A percentile compares a stretch with the other conserved stretches of the same genome.
phyloP scores from a whole-genome alignment of 1,284 basidiomycete species.

The Somion occarium region DNA sequence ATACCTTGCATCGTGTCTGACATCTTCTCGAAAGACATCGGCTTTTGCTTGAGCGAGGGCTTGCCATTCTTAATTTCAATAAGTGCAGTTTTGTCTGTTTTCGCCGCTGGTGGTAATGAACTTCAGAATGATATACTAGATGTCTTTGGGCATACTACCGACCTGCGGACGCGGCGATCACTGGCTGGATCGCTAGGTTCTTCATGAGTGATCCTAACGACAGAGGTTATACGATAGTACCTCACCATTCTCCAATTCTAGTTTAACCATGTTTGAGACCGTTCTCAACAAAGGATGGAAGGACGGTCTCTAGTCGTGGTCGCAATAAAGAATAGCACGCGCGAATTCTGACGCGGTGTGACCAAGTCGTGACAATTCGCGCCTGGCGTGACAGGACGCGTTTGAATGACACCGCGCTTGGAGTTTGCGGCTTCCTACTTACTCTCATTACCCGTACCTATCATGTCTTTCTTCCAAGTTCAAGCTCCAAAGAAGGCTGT shows the following conservation, averaged over 20 bases:
- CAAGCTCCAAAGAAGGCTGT: slow-evolving; percentile 35
- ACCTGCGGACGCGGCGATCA: background rate
- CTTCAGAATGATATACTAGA: background rate
- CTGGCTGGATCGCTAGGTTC: too few relatives aligned
- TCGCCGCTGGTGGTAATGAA: background rate
- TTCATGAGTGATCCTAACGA: too few relatives aligned
- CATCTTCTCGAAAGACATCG: slow-evolving; percentile 67
- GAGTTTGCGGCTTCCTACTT: too few relatives aligned
- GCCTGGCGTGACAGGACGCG: slow-evolving; percentile 16
- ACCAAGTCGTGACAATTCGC: slow-evolving; percentile 9
- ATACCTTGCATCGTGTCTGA: slow-evolving; percentile 80
- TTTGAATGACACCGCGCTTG: background rate
- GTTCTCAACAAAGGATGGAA: background rate
- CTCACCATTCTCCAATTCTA: slow-evolving; percentile 7
- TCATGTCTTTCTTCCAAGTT: slow-evolving; percentile 52
- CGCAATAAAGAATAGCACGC: background rate
- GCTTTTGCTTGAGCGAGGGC: slow-evolving; percentile 75
- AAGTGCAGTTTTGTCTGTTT: slow-evolving; percentile 19
- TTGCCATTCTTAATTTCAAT: slow-evolving; percentile 75
- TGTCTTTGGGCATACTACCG: too few relatives aligned
- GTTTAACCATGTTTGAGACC: slow-evolving; percentile 1
- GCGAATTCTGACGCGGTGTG: slow-evolving; percentile 10
- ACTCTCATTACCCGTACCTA: too few relatives aligned
- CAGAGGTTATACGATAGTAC: too few relatives aligned
- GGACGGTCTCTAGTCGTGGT: background rate